Evolutionary conservation across 345 rosid species (phyloP).

Genomic region (Stellera chamaejasme): DNA sequence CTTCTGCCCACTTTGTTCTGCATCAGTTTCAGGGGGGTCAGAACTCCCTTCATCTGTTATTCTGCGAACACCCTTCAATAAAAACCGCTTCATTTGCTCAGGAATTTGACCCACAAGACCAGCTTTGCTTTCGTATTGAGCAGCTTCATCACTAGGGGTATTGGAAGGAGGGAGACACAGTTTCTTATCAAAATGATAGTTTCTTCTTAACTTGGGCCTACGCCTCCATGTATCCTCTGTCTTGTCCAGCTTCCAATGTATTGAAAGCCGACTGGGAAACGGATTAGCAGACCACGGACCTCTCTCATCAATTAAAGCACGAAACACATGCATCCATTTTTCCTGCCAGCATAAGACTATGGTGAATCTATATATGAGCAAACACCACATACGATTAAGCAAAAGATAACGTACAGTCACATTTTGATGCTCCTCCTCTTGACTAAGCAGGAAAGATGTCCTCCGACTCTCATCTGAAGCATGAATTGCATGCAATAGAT

Average conservation of each 20-base stretch:
- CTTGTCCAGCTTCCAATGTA: conserved; percentile 95
- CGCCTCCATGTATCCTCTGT: conserved; percentile 96
- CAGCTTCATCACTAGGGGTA: conserved; percentile 35
- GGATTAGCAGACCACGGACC: conserved; percentile 98
- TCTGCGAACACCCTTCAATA: conserved; percentile 70
- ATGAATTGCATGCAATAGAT: conserved; percentile 46
- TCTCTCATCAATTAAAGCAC: conserved; percentile 88
- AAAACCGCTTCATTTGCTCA: conserved; percentile 90
- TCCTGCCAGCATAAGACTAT: conserved; percentile 32
- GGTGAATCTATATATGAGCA: conserved; percentile 1
- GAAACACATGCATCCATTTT: conserved; percentile 95
- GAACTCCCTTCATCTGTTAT: conserved; percentile 78
- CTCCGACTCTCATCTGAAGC: conserved; percentile 80
- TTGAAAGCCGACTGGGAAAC: conserved; percentile 64
- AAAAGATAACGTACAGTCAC: conserved; percentile 41
- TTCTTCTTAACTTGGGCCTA: conserved; percentile 82
- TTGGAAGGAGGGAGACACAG: conserved; percentile 61
- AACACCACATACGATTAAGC: conserved; percentile 4
- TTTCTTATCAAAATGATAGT: conserved; percentile 85
- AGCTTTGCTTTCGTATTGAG: conserved; percentile 44
- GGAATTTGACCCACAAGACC: conserved; percentile 81
- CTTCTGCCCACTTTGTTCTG: conserved; percentile 38
- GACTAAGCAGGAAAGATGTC: conserved; percentile 52
- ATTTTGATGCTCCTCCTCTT: conserved; percentile 90
- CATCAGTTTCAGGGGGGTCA: conserved; percentile 55